Evolutionary conservation across 768 basidiomycete genomes (phyloP), one percentile per base, ranked within the genome.

Genomic region (Jaapia argillacea): DNA sequence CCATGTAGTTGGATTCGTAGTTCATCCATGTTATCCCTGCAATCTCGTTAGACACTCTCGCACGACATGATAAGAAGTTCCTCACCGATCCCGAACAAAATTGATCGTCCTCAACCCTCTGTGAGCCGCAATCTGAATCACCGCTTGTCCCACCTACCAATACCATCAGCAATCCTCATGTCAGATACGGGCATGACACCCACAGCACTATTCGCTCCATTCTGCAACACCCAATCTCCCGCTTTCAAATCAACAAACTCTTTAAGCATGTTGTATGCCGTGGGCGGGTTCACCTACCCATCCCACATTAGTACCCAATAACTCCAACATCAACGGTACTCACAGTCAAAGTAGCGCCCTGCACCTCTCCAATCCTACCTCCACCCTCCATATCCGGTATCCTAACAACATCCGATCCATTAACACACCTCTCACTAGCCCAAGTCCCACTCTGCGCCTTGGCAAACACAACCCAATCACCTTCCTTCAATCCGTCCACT

Each of bases 141-240:
- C 84, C 0, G 80, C 79, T 66, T 91, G 85, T 10, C 89, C 89
- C 12, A 85, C 82, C 81, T 84, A 44, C 1, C 36, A 13, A n/a
- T n/a, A n/a, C n/a, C n/a, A n/a, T n/a, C n/a, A n/a, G n/a, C n/a
- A n/a, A n/a, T n/a, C n/a, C n/a, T n/a, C n/a, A n/a, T n/a, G n/a
- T n/a, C n/a, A n/a, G n/a, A n/a, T n/a, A n/a, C 6, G 37, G 25
- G 6, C n/a, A 7, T 42, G 20, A 41, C 13, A 62, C 79, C 39
- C 45, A 87, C 88, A 16, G 85, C 83, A 51, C 84, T 84, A 52
- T 92, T 92, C 16, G 79, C 81, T 22, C 86, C 89, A 48, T 91
- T 92, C 59, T 92, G 89, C 7, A 92, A 57, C 13, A 93, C 68
- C 81, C 81, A 91, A 38, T 87, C 84, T 3, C 81, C 87, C 39